Percentiles rank a stretch among this genome's conserved stretches.
Evolutionary conservation across 2,329 filamentous ascomycete species (phyloP).

Genomic region (Fusarium tjaetaba): DNA sequence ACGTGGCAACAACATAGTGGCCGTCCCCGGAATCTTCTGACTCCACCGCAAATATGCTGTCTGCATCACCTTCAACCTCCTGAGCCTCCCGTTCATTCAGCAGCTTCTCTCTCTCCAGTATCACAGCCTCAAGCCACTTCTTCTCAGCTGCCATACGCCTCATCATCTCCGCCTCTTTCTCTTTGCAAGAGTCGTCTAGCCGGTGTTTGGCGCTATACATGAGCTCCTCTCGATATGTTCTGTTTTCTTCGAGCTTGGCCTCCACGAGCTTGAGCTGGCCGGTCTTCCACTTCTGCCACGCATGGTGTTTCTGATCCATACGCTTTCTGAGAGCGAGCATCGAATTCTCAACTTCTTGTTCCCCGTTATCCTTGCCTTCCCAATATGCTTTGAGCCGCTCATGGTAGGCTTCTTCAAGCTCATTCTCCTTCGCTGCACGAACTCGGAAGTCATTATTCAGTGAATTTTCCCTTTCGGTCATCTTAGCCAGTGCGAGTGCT

Average conservation of each 20-base stretch:
- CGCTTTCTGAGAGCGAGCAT: conserved; percentile 50
- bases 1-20: neutral
- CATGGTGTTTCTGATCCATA: conserved; percentile 54
- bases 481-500: conserved; percentile 38
- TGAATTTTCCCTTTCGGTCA: conserved; percentile 48
- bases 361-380: conserved; percentile 48
- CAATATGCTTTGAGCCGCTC: conserved; percentile 53
- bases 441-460: conserved; percentile 54
- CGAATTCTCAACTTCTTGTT: conserved; percentile 45
- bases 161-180: conserved; percentile 46
- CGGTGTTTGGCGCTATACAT: conserved; percentile 52
- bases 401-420: conserved; percentile 57
- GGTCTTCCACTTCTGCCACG: conserved; percentile 55
- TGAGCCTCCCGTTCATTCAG: conserved; percentile 54
- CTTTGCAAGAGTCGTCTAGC: conserved; percentile 43
- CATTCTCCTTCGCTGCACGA: conserved; percentile 54
- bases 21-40: conserved; percentile 19
- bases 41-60: conserved; percentile 45
- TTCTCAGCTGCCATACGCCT: conserved; percentile 55
- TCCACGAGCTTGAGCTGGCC: conserved; percentile 52
- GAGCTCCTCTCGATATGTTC: conserved; percentile 53
- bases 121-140: conserved; percentile 58
- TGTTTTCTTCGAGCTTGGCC: conserved; percentile 52
- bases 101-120: conserved; percentile 55
- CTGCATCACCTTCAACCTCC: conserved; percentile 56